Evolutionary conservation across 805 yeast genomes (phyloP).

Genomic region (Metschnikowia similis): DNA sequence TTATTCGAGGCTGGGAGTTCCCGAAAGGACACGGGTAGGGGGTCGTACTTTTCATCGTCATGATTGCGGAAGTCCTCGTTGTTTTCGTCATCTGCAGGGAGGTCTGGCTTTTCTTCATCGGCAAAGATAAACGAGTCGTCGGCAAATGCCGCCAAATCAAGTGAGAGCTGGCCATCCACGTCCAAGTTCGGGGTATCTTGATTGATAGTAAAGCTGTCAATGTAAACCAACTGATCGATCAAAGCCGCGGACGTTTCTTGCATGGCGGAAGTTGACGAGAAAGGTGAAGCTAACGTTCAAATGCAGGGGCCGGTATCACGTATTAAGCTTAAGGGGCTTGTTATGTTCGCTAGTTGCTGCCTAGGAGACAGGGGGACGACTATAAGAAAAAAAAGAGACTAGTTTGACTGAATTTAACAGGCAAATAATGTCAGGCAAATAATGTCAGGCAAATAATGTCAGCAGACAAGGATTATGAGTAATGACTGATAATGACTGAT

Average conservation of each 20-base stretch:
- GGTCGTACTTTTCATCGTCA: background rate
- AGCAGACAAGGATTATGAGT: too few relatives aligned
- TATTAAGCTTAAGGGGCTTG: too few relatives aligned
- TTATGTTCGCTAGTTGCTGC: too few relatives aligned
- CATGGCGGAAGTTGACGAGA: constrained; percentile 4
- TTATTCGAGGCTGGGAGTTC: background rate
- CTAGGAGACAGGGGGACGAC: too few relatives aligned
- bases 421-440: too few relatives aligned
- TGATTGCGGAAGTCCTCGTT: background rate
- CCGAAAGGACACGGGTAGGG: background rate
- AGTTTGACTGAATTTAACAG: too few relatives aligned
- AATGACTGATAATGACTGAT: too few relatives aligned
- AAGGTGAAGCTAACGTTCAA: background rate
- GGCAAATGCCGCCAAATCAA: constrained; percentile 76
- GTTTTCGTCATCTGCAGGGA: constrained; percentile 19
- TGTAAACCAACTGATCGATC: constrained; percentile 73
- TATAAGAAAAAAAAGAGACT: too few relatives aligned
- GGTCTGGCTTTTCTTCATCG: constrained; percentile 68
- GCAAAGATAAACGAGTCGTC: constrained; percentile 78
- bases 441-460: too few relatives aligned
- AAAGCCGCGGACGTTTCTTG: constrained; percentile 40
- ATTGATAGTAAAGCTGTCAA: constrained; percentile 59
- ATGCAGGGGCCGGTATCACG: too few relatives aligned
- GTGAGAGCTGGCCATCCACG: constrained; percentile 37
- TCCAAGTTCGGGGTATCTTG: constrained; percentile 39